phyloP scores from a whole-genome alignment of 495 filamentous ascomycete genomes.

The Baudoinia panamericana region DNA sequence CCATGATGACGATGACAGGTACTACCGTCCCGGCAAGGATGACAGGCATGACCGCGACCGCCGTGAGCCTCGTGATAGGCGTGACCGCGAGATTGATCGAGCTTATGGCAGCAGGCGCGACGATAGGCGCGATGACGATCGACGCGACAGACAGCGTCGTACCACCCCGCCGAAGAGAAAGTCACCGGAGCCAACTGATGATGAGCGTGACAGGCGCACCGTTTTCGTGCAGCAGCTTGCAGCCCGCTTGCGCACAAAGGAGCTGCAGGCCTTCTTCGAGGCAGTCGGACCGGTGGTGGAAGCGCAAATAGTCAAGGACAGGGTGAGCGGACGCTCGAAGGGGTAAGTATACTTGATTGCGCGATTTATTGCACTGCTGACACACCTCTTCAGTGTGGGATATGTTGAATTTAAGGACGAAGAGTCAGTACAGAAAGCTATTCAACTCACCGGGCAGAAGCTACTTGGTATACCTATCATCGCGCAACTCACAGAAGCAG shows the following conservation, averaged over 20 bases:
- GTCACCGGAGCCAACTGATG: slow-evolving; percentile 59
- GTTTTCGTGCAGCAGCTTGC: slow-evolving; percentile 98
- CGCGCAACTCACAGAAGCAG: slow-evolving; percentile 93
- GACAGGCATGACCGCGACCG: slow-evolving; percentile 35
- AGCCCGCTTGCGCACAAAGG: slow-evolving; percentile 77
- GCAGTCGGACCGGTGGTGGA: slow-evolving; percentile 93
- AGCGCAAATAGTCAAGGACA: slow-evolving; percentile 98
- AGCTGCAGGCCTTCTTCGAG: slow-evolving; percentile 91
- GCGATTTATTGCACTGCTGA: slow-evolving; percentile 1
- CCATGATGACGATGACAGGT: slow-evolving; percentile 58
- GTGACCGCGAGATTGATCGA: slow-evolving; percentile 40
- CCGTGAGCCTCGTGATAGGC: slow-evolving; percentile 28
- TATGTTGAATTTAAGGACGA: slow-evolving; percentile 99
- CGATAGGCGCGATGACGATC: slow-evolving; percentile 11
- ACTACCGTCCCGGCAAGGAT: slow-evolving; percentile 55
- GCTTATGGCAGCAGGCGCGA: slow-evolving; percentile 26
- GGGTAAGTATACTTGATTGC: slow-evolving; percentile 48
- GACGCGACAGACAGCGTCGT: slow-evolving; percentile 7
- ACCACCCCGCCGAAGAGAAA: slow-evolving; percentile 34
- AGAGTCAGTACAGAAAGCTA: slow-evolving; percentile 81
- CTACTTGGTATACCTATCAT: slow-evolving; percentile 98
- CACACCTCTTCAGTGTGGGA: slow-evolving; percentile 58
- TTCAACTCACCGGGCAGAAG: slow-evolving; percentile 97
- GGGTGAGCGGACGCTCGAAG: slow-evolving; percentile 92
- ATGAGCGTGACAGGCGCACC: slow-evolving; percentile 91